Percentiles rank a stretch among this genome's conserved stretches.
phyloP scores from a whole-genome alignment of 345 rosid genomes.

The Cardamine resedifolia region DNA sequence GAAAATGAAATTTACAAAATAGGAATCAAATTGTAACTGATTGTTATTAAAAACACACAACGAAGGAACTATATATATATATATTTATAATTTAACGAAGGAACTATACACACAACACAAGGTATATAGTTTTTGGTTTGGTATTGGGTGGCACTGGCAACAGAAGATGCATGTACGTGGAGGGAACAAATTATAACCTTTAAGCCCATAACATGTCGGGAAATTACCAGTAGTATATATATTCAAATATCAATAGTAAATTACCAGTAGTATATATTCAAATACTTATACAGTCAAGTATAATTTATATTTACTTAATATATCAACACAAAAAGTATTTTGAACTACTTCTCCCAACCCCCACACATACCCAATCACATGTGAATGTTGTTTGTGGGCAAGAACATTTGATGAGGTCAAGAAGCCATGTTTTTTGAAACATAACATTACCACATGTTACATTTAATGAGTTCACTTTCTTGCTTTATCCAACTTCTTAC shows the following conservation, averaged over 20 bases:
- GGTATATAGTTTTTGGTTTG: not conserved
- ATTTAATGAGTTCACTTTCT: not conserved
- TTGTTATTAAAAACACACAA: not conserved
- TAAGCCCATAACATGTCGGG: conserved; percentile 33
- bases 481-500: conserved; percentile 11
- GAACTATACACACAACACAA: not conserved
- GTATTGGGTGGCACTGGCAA: not conserved
- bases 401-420: conserved; percentile 21
- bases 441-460: conserved; percentile 17
- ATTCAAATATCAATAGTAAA: not conserved
- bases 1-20: not conserved
- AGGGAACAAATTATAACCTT: conserved; percentile 19
- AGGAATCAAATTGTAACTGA: not conserved
- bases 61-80: no score
- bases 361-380: conserved; percentile 25
- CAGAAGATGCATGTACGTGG: conserved; percentile 24
- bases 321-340: not conserved
- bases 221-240: not conserved
- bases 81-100: not conserved
- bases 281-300: not conserved
- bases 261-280: not conserved
- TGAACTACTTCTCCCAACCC: not conserved
- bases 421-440: conserved; percentile 11
- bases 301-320: not conserved
- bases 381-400: conserved; percentile 12